phyloP scores from a whole-genome alignment of 768 basidiomycete species.

The Kwoniella mangroviensis region DNA sequence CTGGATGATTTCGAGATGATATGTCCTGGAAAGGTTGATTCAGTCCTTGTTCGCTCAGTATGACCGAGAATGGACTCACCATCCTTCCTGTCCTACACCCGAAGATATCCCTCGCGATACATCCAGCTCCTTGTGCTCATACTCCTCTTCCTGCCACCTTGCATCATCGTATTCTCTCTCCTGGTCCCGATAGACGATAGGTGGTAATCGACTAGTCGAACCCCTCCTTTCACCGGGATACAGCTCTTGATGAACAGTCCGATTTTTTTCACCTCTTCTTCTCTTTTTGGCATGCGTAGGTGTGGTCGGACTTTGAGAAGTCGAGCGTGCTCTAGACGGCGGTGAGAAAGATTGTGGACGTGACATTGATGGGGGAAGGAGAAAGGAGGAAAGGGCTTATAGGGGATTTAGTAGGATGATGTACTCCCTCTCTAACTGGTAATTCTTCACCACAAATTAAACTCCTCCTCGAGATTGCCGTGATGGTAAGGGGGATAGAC shows the following conservation, averaged over 20 bases:
- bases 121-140: constrained; percentile 2
- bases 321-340: neutral
- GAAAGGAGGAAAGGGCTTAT: neutral
- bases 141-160: constrained; percentile 8
- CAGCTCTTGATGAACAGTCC: neutral
- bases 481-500: neutral
- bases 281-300: constrained; percentile 2
- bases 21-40: constrained; percentile 63
- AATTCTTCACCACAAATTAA: neutral
- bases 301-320: neutral
- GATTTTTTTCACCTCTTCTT: neutral
- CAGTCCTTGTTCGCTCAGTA: neutral
- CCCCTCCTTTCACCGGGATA: constrained; percentile 9
- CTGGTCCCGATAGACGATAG: constrained; percentile 1
- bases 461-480: neutral
- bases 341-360: constrained; percentile 19
- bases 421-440: neutral
- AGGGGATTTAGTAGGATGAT: neutral
- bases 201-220: neutral
- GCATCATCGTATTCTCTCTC: neutral
- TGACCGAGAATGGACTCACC: constrained; percentile 19
- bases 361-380: constrained; percentile 6
- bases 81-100: constrained; percentile 19
- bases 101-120: neutral
- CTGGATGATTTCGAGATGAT: constrained; percentile 82